Evolutionary conservation across 805 yeast species (phyloP).

Genomic region (Wickerhamomyces alni): DNA sequence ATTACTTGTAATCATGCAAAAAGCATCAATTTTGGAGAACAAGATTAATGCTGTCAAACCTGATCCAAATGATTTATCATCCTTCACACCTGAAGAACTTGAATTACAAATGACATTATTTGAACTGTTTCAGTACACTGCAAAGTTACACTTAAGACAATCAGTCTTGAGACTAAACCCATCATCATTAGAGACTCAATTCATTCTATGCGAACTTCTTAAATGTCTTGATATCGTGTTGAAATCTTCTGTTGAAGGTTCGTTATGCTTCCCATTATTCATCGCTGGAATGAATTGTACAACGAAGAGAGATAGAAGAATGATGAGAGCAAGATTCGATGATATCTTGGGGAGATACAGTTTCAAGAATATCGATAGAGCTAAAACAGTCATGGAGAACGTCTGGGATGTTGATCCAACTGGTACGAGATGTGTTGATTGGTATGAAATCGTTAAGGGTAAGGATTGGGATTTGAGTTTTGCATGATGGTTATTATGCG

Average conservation of each 20-base stretch:
- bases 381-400: constrained; percentile 31
- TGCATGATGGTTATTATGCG: constrained; percentile 31
- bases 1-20: constrained; percentile 28
- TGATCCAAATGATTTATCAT: constrained; percentile 38
- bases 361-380: constrained; percentile 55
- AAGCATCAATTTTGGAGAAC: constrained; percentile 37
- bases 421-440: constrained; percentile 62
- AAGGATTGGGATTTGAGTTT: constrained; percentile 78
- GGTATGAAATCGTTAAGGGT: constrained; percentile 61
- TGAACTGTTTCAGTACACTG: constrained; percentile 64
- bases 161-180: constrained; percentile 57
- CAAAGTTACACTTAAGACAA: constrained; percentile 62
- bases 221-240: constrained; percentile 55
- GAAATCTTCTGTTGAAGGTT: constrained; percentile 64
- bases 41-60: constrained; percentile 49
- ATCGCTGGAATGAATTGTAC: constrained; percentile 69
- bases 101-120: constrained; percentile 65
- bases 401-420: constrained; percentile 36
- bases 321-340: constrained; percentile 47
- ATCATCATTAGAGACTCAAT: constrained; percentile 56
- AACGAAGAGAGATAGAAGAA: constrained; percentile 42
- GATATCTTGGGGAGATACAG: constrained; percentile 56
- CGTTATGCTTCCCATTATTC: constrained; percentile 70
- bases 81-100: constrained; percentile 39
- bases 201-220: constrained; percentile 45